phyloP scores from a whole-genome alignment of 208 protist genomes.

The Trypanosoma grayi region DNA sequence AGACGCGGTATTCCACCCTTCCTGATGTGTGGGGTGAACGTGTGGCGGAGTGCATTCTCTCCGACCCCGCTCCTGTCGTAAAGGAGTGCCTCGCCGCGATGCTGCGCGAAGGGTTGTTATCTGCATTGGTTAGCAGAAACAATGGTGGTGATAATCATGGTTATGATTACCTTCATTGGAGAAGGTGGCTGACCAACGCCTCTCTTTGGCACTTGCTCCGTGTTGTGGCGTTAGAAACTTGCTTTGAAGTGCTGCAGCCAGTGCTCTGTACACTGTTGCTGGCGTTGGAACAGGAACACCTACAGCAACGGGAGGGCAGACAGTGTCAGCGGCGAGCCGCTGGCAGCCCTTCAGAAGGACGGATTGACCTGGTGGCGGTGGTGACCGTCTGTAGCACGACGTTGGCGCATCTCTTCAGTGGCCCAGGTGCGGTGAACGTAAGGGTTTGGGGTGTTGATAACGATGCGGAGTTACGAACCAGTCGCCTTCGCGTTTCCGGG shows the following conservation, averaged over 20 bases:
- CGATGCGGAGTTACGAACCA: background rate
- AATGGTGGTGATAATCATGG: background rate
- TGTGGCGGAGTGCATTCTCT: conserved; percentile 16
- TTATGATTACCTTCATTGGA: conserved; percentile 7
- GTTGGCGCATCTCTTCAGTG: conserved; percentile 8
- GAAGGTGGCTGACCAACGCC: conserved; percentile 4
- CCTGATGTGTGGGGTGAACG: conserved; percentile 11
- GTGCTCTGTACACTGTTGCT: background rate
- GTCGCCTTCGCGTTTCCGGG: conserved; percentile 1
- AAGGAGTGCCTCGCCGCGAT: background rate
- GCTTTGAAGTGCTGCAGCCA: conserved; percentile 10
- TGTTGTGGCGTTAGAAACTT: conserved; percentile 9
- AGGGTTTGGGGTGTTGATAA: background rate
- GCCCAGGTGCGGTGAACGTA: background rate
- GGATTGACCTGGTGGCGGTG: background rate
- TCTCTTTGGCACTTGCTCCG: conserved; percentile 1
- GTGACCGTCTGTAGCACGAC: conserved; percentile 5
- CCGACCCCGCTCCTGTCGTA: background rate
- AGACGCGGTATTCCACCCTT: background rate
- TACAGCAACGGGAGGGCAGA: background rate
- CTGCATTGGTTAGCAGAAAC: background rate
- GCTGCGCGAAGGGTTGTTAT: background rate
- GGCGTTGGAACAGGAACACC: background rate
- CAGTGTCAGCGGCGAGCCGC: background rate
- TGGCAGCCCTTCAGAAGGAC: background rate